Base-by-base conservation (phyloP, 2,329 filamentous ascomycete genomes). In the Sphaerostilbella broomeana region DNA sequence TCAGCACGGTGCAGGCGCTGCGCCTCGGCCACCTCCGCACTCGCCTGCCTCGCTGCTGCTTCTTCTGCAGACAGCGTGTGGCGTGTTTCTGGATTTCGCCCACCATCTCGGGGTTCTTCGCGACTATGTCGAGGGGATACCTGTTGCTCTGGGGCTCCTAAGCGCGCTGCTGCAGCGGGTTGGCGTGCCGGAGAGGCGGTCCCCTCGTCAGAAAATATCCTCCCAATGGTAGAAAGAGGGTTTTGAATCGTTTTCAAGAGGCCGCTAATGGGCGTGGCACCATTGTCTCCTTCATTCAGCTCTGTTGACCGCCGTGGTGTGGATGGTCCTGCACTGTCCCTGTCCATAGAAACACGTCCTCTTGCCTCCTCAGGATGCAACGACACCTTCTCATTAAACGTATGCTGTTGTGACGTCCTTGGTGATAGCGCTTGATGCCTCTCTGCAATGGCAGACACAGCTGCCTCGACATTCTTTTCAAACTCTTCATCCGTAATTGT, bases 401-500 rank as follows among this genome's bases (percentile, higher is more conserved):
- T 49, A 3, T 57, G 54, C 16, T 61, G 63, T 27, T 66, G 57
- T 55, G 58, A 59, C 49, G 44, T 54, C 53, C 46, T 58, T 8
- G 70, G 71, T 6, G 75, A 73, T 28, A 66, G 61, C 6, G 67
- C 59, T 42, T 79, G 76, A 54, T 95, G 88, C 54, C 86, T 86
- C 63, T 95, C 90, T 2, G 92, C 90, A 49, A 98, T 98, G 28
- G 86, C 86, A 5, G 87, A 95, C 3, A 98, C 94, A 6, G 92
- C 89, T 4, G 84, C 84, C 65, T 98, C 92, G n/a, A 98, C 94
- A 50, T 95, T 89, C 56, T 77, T 78, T 59, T 98, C 92, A 54
- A 98, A 98, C 25, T 97, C 92, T 41, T 92, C 87, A 54, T 98
- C 89, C 2, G 83, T 83, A 36, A 98, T 92, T 1, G 92, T 97